A percentile compares a stretch with the other conserved stretches of the same genome.
Evolutionary conservation across 805 yeast genomes (phyloP).

Genomic region (Saturnispora hagleri): DNA sequence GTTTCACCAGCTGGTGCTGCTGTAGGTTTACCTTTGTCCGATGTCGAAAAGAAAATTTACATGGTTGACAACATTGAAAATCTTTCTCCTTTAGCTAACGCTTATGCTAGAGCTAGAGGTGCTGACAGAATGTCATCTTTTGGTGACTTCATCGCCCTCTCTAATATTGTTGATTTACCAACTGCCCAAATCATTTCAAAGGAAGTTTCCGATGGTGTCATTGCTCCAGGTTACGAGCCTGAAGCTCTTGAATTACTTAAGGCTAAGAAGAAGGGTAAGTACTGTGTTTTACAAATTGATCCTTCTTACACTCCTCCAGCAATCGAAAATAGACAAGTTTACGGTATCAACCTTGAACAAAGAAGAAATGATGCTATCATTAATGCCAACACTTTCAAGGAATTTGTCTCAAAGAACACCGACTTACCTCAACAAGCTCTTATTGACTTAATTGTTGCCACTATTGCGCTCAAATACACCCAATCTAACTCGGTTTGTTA

Average conservation of each 20-base stretch:
- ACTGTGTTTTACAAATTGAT: conserved; percentile 92
- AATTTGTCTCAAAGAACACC: conserved; percentile 82
- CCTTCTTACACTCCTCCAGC: conserved; percentile 82
- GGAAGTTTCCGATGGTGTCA: conserved; percentile 97
- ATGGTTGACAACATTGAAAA: conserved; percentile 92
- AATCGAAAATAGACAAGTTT: conserved; percentile 87
- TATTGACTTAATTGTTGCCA: conserved; percentile 92
- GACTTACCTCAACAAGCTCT: conserved; percentile 84
- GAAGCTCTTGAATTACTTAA: conserved; percentile 85
- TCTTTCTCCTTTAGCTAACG: conserved; percentile 93
- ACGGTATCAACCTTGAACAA: conserved; percentile 91
- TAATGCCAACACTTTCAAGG: conserved; percentile 82
- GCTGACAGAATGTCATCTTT: conserved; percentile 99
- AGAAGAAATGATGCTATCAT: conserved; percentile 97
- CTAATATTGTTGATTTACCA: conserved; percentile 91
- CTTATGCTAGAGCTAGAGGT: conserved; percentile 99
- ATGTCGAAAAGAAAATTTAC: conserved; percentile 87
- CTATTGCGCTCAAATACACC: conserved; percentile 93
- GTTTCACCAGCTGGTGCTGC: conserved; percentile 99
- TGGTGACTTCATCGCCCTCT: conserved; percentile 96
- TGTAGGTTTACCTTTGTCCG: conserved; percentile 88
- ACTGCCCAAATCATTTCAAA: conserved; percentile 95
- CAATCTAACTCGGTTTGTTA: conserved; percentile 98
- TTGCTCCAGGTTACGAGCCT: conserved; percentile 93
- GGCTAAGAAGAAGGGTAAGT: conserved; percentile 95